Evolutionary conservation across 345 rosid species (phyloP), one percentile per base, ranked within the genome.

Genomic region (Salix purpurea): DNA sequence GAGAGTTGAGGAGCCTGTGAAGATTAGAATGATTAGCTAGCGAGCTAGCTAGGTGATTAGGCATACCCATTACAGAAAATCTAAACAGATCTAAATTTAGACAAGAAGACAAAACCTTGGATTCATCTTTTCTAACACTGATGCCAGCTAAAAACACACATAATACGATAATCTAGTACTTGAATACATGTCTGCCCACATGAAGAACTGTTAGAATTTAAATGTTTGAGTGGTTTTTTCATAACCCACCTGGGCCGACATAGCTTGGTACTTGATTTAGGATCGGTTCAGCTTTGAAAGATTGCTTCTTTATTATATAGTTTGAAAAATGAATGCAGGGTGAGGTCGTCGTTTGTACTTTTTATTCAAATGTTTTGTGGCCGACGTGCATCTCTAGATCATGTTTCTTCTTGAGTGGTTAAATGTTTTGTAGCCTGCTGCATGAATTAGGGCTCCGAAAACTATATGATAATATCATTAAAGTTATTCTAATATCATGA

Each of bases 21-120:
- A 79, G 48, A 72, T 71, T 36, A 62, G 74, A 75, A 14, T 62
- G 7, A 14, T 77, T 19, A 73, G 70, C 37, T 9, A n/a, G 2
- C 8, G 21, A 21, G 64, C 64, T 8, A 10, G 28, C 12, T 58
- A 58, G 2, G 16, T 34, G 5, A 44, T n/a, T 66, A 36, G 68
- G 68, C 78, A 44, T 78, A 74, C 69, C 70, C 24, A 71, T 62
- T 76, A 74, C 79, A 83, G 81, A 75, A 69, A 77, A 74, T 66
- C 62, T 66, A 74, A 36, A 64, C 34, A 44, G 58, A 83, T 83
- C 81, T 71, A 84, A 83, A 84, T 76, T 66, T 69, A 76, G 77
- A 78, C 81, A 74, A 85, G 79, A 87, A 69, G 90, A 86, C 89
- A 84, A 87, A 85, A 75, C 73, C 76, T 68, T 80, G 72, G 83